These are phyloP conservation scores for Phyllosticta capitalensis DNA, from an alignment of 2,329 filamentous ascomycete genomes.

Conservation along the genomic window DNA sequence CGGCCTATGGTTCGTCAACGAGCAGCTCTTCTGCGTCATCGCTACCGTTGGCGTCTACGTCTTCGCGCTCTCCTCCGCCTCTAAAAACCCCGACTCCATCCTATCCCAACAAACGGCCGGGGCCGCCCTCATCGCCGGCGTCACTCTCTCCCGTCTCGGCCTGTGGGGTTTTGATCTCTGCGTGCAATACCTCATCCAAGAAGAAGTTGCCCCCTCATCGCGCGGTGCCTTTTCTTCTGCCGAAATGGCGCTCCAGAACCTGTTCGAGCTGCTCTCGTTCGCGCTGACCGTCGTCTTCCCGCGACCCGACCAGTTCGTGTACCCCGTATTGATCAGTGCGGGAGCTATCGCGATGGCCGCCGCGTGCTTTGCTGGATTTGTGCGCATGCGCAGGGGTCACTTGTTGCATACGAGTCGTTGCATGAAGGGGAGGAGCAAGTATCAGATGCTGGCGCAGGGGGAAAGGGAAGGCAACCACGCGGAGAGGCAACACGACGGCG, in stretches of 20 bases:
- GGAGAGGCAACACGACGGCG: too few species aligned
- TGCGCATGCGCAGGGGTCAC: conserved; percentile 50
- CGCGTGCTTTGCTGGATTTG: conserved; percentile 46
- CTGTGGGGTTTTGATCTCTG: conserved; percentile 41
- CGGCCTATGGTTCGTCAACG: conserved; percentile 61
- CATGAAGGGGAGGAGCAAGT: background rate
- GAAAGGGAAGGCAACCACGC: too few species aligned
- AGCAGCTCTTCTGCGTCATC: conserved; percentile 51
- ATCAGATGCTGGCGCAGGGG: background rate
- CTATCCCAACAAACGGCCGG: background rate
- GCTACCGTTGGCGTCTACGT: conserved; percentile 27
- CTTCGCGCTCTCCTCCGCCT: background rate
- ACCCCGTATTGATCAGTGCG: conserved; percentile 51
- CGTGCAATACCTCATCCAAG: conserved; percentile 38
- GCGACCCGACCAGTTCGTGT: conserved; percentile 53
- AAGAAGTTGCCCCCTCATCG: conserved; percentile 26
- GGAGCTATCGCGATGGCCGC: conserved; percentile 42
- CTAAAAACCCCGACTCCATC: conserved; percentile 2
- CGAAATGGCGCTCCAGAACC: conserved; percentile 59
- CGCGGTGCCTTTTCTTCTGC: conserved; percentile 61
- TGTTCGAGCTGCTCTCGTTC: conserved; percentile 61
- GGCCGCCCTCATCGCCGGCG: conserved; percentile 27
- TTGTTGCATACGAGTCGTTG: conserved; percentile 39
- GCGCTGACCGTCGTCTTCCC: conserved; percentile 56
- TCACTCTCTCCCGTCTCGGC: conserved; percentile 33